These are phyloP conservation scores for Phytophthora pluvialis DNA, from an alignment of 352 stramenopile species.

Conservation along the genomic window DNA sequence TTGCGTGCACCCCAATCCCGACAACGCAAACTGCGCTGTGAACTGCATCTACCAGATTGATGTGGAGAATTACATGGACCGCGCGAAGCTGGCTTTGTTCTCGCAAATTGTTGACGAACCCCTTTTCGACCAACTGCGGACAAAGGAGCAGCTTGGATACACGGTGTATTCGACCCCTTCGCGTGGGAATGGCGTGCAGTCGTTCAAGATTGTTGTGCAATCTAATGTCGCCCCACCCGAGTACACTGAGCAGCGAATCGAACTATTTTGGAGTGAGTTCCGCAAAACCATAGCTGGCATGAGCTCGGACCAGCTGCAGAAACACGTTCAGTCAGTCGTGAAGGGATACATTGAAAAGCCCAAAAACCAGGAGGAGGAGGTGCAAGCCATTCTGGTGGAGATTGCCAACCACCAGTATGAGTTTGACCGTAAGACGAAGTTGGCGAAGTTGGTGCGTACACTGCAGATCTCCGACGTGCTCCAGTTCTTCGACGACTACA, in stretches of 20 bases:
- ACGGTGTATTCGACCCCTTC: constrained; percentile 66
- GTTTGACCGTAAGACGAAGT: constrained; percentile 59
- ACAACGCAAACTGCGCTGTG: constrained; percentile 66
- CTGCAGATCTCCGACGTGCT: constrained; percentile 61
- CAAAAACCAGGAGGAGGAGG: constrained; percentile 75
- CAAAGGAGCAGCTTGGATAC: constrained; percentile 76
- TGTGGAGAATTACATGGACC: constrained; percentile 46
- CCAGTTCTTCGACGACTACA: constrained; percentile 72
- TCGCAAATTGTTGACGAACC: constrained; percentile 66
- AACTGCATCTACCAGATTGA: constrained; percentile 61
- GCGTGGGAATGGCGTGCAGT: constrained; percentile 53
- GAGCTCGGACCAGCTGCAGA: constrained; percentile 38
- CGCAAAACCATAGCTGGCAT: constrained; percentile 41
- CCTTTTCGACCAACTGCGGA: constrained; percentile 69
- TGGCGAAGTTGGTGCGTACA: constrained; percentile 50
- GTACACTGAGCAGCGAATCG: constrained; percentile 73
- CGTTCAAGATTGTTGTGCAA: constrained; percentile 81
- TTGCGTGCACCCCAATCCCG: constrained; percentile 45
- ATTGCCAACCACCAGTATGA: constrained; percentile 74
- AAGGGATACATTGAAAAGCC: constrained; percentile 71
- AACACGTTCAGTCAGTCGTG: constrained; percentile 71
- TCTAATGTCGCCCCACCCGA: constrained; percentile 71
- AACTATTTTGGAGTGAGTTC: constrained; percentile 62
- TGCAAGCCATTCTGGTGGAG: constrained; percentile 58
- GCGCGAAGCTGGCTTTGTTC: constrained; percentile 57